A percentile compares a stretch with the other conserved stretches of the same genome.
Conservation (phyloP, 2,329 filamentous ascomycete species). For the Trichoderma atroviride region DNA sequence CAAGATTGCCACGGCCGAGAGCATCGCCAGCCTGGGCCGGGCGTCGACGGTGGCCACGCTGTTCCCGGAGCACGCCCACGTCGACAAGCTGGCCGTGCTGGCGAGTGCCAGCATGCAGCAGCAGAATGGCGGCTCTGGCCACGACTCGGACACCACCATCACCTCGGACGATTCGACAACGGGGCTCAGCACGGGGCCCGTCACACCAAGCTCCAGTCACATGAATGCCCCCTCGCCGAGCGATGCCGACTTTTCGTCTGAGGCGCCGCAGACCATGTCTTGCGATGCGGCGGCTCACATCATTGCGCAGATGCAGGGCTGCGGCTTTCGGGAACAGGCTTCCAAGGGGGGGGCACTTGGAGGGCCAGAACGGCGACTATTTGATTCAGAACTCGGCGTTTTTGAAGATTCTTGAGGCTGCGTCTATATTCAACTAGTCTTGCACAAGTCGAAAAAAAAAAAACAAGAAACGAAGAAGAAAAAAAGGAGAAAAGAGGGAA, state of each 20-base stretch:
- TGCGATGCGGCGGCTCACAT: conserved; percentile 42
- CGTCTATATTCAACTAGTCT: conserved; percentile 26
- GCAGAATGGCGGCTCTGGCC: conserved; percentile 26
- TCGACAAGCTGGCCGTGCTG: conserved; percentile 45
- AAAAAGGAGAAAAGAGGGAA: background rate
- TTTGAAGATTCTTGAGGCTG: conserved; percentile 39
- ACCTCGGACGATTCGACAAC: conserved; percentile 33
- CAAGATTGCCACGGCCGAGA: conserved; percentile 18
- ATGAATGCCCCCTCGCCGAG: conserved; percentile 26
- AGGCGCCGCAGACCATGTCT: conserved; percentile 41
- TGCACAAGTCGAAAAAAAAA: background rate
- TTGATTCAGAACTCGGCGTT: conserved; percentile 42
- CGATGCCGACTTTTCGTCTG: conserved; percentile 24
- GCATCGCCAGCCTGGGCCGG: conserved; percentile 9
- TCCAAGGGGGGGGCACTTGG: conserved; percentile 37
- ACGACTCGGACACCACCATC: conserved; percentile 19
- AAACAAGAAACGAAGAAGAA: background rate
- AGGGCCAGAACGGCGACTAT: conserved; percentile 36
- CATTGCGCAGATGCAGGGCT: conserved; percentile 46
- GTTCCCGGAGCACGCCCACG: conserved; percentile 30
- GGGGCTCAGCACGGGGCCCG: conserved; percentile 29
- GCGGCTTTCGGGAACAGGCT: conserved; percentile 32
- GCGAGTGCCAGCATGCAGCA: conserved; percentile 43
- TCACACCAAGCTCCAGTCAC: conserved; percentile 30
- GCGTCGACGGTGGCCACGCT: conserved; percentile 22